These are phyloP conservation scores for Raddia guianensis DNA, from an alignment of 176 grass and related monocot genomes.

Conservation along the genomic window DNA sequence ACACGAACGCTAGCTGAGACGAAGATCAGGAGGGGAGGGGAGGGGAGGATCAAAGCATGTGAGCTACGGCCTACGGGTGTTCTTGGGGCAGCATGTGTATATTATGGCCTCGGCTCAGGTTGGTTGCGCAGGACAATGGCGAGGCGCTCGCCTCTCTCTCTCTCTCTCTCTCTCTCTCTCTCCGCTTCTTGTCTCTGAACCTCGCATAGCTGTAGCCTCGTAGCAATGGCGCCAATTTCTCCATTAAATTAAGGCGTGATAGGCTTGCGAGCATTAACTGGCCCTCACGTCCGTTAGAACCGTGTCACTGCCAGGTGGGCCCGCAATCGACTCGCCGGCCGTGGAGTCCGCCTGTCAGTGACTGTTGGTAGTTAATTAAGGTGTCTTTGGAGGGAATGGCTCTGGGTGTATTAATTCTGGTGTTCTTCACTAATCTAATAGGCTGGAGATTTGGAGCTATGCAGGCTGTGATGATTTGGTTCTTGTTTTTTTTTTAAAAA, in stretches of 20 bases:
- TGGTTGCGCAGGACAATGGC: neutral
- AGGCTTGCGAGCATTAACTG: neutral
- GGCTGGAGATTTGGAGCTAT: slow-evolving; percentile 1
- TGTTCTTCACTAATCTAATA: neutral
- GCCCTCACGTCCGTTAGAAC: neutral
- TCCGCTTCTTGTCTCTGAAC: neutral
- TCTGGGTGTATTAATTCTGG: neutral
- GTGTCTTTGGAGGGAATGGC: neutral
- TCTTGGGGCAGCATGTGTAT: slow-evolving; percentile 27
- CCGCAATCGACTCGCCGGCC: accelerated
- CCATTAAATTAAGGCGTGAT: neutral
- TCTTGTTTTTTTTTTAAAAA: neutral
- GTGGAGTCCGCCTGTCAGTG: neutral
- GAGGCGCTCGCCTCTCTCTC: neutral
- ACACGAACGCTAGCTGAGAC: neutral
- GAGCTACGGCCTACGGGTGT: neutral
- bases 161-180: neutral
- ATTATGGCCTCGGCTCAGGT: neutral
- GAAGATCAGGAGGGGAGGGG: neutral
- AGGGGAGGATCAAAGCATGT: slow-evolving; percentile 41
- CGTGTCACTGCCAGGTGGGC: neutral
- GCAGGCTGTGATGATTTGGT: neutral
- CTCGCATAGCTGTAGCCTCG: slow-evolving; percentile 26
- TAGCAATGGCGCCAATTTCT: slow-evolving; percentile 4
- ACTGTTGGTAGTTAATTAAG: neutral